Conservation (phyloP, 139 green algal genomes). For the Chlorella sp. region DNA sequence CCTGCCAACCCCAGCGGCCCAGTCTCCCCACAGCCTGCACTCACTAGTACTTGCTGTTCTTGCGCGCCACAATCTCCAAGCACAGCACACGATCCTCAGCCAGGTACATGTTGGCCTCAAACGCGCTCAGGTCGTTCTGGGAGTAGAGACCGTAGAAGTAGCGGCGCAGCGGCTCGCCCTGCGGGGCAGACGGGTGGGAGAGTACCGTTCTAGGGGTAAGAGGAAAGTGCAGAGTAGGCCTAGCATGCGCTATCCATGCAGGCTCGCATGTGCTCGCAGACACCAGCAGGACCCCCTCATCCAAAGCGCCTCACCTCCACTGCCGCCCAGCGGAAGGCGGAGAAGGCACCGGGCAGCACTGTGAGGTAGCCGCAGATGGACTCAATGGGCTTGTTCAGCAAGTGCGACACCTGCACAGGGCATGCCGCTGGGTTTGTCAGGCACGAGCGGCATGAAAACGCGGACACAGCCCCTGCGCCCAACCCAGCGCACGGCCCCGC, state of each 20-base stretch:
- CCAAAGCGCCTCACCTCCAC: conserved; percentile 30
- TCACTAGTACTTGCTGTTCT: conserved; percentile 49
- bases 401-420: conserved; percentile 42
- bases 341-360: conserved; percentile 56
- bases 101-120: conserved; percentile 63
- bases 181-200: background rate
- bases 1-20: too few species aligned
- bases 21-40: background rate
- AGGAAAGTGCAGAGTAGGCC: background rate
- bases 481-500: too few species aligned
- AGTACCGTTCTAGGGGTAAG: background rate
- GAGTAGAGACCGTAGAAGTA: conserved; percentile 64
- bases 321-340: conserved; percentile 51
- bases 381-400: conserved; percentile 57
- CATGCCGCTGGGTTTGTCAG: too few species aligned
- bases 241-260: background rate
- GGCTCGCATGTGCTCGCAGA: background rate
- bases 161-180: conserved; percentile 52
- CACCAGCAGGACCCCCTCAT: background rate
- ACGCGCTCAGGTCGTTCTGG: conserved; percentile 53
- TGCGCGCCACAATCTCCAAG: conserved; percentile 55
- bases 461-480: too few species aligned
- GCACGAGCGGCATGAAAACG: too few species aligned
- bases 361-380: conserved; percentile 56
- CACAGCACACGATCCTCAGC: conserved; percentile 59